These are phyloP conservation scores for Russula virescens DNA, from an alignment of 768 basidiomycete genomes.

Conservation along the genomic window DNA sequence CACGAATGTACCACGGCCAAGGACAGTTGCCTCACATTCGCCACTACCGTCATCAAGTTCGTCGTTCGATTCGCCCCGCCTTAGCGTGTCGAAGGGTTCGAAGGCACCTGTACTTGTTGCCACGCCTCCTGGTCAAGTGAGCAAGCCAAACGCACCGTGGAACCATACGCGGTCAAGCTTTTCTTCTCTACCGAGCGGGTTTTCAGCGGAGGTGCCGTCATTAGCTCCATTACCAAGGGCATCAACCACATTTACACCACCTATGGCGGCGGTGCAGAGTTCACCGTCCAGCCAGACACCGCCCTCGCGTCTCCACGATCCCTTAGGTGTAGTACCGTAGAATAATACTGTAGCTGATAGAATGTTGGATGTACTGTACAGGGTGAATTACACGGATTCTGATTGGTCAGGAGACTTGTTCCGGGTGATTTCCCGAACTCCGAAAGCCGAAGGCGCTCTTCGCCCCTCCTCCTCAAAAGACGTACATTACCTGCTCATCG, in stretches of 20 bases:
- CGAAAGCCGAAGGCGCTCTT: neutral
- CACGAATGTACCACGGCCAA: constrained; percentile 20
- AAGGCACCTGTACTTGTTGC: constrained; percentile 21
- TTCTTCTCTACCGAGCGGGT: constrained; percentile 25
- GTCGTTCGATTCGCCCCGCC: constrained; percentile 21
- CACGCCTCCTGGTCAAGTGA: constrained; percentile 19
- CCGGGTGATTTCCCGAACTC: neutral
- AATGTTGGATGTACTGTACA: neutral
- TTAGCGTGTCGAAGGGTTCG: constrained; percentile 7
- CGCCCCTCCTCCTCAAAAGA: neutral
- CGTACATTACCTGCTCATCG: neutral
- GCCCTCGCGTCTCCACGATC: constrained; percentile 26
- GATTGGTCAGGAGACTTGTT: constrained; percentile 18
- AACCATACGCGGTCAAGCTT: constrained; percentile 52
- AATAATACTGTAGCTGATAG: neutral
- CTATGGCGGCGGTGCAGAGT: constrained; percentile 13
- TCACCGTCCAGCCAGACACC: constrained; percentile 25
- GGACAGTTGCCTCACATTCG: constrained; percentile 15
- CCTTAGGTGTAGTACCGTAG: constrained; percentile 29
- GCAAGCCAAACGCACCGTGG: constrained; percentile 44
- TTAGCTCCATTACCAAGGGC: constrained; percentile 51
- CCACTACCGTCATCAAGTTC: constrained; percentile 19
- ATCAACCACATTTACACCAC: constrained; percentile 27
- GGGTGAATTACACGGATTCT: constrained; percentile 11
- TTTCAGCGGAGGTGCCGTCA: constrained; percentile 34